Evolutionary conservation across 2,329 filamentous ascomycete genomes (phyloP), one percentile per base, ranked within the genome.

Genomic region (Diaporthe citri): DNA sequence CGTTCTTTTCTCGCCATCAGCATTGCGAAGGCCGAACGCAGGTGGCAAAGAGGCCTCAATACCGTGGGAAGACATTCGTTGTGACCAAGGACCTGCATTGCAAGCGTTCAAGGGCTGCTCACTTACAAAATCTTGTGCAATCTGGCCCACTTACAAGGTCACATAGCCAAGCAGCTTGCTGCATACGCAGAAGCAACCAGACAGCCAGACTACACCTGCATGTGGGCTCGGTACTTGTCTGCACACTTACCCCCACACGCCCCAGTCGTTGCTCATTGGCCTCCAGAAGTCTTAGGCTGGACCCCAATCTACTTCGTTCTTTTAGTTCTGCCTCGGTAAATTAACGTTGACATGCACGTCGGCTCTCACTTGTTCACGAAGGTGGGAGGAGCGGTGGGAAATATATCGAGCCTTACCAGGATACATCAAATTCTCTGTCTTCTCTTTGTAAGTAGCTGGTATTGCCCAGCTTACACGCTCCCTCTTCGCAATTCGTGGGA

Each of bases 41-140:
- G 25, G 52, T 34, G 52, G 52, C 52, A 31, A 56, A 20, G 52
- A 56, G 52, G 52, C 52, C 52, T 56, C 52, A 56, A 56, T 34
- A 3, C 52, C 52, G 6, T 34, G 17, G 17, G 15, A 5, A 20
- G 17, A 46, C 15, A 46, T 28, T 12, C 52, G 31, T 31, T 17
- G 52, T 56, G 52, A 34, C 28, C 52, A 56, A 20, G 22, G n/a
- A 15, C 15, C 25, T 55, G 25, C n/a, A 31, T 55, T 31, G 52
- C 52, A 31, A 13, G 25, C 31, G 52, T 20, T 20, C n/a, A 25
- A 6, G 51, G 13, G 13, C 5, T 1, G n/a, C 25, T 31, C 1
- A 25, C 25, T 55, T 31, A 17, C 25, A 55, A 31, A 28, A 22
- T 56, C 52, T 22, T 56, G 15, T 9, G 25, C 9, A 34, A 34